Evolutionary conservation across 352 stramenopile species (phyloP), one percentile per base, ranked within the genome.

Genomic region (Ophiocytium majus): DNA sequence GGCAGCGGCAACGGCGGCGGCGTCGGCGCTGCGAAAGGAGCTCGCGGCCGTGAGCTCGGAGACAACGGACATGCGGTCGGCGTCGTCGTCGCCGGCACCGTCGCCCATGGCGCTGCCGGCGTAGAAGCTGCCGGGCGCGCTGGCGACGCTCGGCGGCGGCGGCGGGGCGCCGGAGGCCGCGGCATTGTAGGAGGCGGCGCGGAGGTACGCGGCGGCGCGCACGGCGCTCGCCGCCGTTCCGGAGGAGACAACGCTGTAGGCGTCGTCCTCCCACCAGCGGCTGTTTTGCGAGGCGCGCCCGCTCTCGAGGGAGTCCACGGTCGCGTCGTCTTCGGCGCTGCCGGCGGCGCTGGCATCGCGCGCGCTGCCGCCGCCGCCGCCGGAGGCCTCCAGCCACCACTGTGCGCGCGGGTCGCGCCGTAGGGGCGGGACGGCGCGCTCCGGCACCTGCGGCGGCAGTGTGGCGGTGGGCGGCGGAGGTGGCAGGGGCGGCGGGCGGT

Each of bases 261-360:
- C 66, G 35, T 78, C 66, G 5, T 78, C 66, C 35, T 78, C 66
- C 66, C 66, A 78, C 66, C 66, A 78, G 35, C 66, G 66, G 66
- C 66, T 78, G 35, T 17, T 43, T 17, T 78, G 66, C 5, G 5
- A 17, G 5, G 66, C 66, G 35, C 35, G 32, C 5, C 66, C 66
- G 35, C 66, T 78, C 35, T 78, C 66, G 35, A 78, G 32, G 66
- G 5, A 17, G 35, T 35, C 66, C 66, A 78, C 32, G 35, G 66
- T 78, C 5, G 66, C 66, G 14, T 78, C 17, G 35, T 78, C 66
- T 5, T 78, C 66, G 32, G 5, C 35, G 35, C 66, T 14, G 66
- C 14, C 66, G 32, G 5, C 35, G 35, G 14, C 14, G 35, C 66
- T 78, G 35, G 5, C 66, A 14, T 10, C 66, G 32, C 32, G 5